Evolutionary conservation across 345 rosid species (phyloP).

Genomic region (Eucalyptus virginea): DNA sequence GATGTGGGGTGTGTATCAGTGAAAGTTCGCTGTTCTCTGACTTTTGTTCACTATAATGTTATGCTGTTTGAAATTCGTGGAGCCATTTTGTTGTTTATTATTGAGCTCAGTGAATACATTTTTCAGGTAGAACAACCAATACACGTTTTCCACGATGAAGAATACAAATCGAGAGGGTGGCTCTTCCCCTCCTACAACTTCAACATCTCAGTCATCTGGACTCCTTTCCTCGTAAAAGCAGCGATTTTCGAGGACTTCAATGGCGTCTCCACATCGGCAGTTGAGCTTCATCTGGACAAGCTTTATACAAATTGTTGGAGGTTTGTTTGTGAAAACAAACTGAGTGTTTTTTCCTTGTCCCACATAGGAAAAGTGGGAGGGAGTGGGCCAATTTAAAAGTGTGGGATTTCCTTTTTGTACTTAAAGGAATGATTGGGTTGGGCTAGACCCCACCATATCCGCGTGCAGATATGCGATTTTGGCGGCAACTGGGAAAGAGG

Average conservation of each 20-base stretch:
- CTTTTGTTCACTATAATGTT: not conserved
- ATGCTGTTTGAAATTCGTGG: not conserved
- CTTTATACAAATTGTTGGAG: too few relatives aligned
- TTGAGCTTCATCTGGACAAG: conserved; percentile 66
- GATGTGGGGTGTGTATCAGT: not conserved
- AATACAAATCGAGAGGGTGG: conserved; percentile 71
- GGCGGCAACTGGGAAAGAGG: too few relatives aligned
- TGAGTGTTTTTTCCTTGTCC: too few relatives aligned
- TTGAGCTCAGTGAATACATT: not conserved
- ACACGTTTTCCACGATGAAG: conserved; percentile 77
- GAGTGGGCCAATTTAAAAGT: too few relatives aligned
- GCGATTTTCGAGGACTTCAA: conserved; percentile 73
- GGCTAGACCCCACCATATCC: too few relatives aligned
- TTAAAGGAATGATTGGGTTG: too few relatives aligned
- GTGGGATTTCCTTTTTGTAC: too few relatives aligned
- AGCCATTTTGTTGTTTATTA: not conserved
- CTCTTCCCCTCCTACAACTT: conserved; percentile 57
- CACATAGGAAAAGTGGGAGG: too few relatives aligned
- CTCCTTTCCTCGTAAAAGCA: conserved; percentile 83
- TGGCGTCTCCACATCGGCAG: conserved; percentile 67
- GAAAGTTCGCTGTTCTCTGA: not conserved
- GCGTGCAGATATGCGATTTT: too few relatives aligned
- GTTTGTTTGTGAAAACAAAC: too few relatives aligned
- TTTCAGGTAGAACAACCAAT: conserved; percentile 61
- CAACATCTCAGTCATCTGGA: conserved; percentile 62